Base-by-base conservation (phyloP, 495 filamentous ascomycete genomes). In the Neurospora sp. region DNA sequence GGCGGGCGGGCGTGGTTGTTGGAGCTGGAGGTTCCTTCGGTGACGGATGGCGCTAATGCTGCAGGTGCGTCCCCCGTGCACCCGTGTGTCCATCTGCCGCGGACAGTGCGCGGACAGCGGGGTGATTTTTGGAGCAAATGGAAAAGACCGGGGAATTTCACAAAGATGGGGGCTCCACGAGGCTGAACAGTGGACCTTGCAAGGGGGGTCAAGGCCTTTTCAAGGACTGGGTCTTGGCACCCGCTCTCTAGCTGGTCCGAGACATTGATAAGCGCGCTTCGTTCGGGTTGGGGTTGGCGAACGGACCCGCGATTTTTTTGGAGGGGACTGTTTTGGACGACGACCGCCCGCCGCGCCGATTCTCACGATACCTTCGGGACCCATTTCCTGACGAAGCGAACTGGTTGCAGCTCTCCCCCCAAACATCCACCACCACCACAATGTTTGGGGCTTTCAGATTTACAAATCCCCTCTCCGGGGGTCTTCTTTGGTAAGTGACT, bases 361-460 rank as follows among this genome's bases (percentile, higher is more conserved):
- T 66, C 54, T 28, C 54, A 28, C 54, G 71, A 45, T 31, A 69
- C 36, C 17, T 45, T 37, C 34, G 34, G 36, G 69, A 72, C 43
- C 71, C 28, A 72, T 72, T 34, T 34, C 59, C 43, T 31, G 38
- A 34, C 70, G 70, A 71, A 71, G 70, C 34, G 42, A 71, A 31
- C 38, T 31, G 28, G n/a, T 39, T 37, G 40, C 17, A 71, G 36
- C 28, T 31, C 69, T 66, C 54, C 54, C 54, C 54, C 54, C 54
- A 73, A 74, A 71, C 76, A 73, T 71, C 73, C 71, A 70, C 72
- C 70, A 70, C 72, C 17, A 71, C 73, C 74, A 73, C 28, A 73
- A 94, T 94, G 92, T 92, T 94, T 81, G 91, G 92, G 73, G 86
- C 91, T 69, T 96, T 97, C 83, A 91, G 91, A 84, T 85, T 91